phyloP scores from a whole-genome alignment of 495 filamentous ascomycete species.

The Xylaria palmicola region DNA sequence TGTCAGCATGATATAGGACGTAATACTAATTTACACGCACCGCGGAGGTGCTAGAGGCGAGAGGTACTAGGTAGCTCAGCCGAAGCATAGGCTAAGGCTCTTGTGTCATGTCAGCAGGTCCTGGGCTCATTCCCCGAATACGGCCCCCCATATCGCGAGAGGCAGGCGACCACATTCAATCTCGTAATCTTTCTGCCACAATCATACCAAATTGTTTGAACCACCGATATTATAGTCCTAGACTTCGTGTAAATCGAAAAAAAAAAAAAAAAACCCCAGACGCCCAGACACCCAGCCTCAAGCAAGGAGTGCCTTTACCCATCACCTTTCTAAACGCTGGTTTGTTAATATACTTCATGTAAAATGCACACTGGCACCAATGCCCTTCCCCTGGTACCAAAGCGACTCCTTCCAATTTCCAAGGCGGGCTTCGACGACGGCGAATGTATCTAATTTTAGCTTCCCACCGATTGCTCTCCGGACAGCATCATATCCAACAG shows the following conservation, averaged over 20 bases:
- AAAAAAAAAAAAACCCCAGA: background rate
- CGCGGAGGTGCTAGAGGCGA: background rate
- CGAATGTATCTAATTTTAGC: constrained; percentile 76
- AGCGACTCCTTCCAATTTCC: constrained; percentile 69
- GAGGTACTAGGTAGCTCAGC: background rate
- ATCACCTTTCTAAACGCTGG: constrained; percentile 2
- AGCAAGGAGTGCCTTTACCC: background rate
- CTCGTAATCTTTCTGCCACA: background rate
- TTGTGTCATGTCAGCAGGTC: background rate
- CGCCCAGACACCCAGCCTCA: background rate
- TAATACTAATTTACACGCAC: background rate
- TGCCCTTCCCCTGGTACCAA: constrained; percentile 68
- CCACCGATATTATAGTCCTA: background rate
- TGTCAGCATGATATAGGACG: background rate
- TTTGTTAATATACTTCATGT: constrained; percentile 1
- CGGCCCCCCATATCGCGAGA: background rate
- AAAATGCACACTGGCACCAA: constrained; percentile 66
- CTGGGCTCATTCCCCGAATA: background rate
- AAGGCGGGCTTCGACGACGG: constrained; percentile 66
- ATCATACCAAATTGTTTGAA: background rate
- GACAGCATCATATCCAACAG: constrained; percentile 79
- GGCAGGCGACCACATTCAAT: background rate
- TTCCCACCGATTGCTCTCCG: constrained; percentile 79
- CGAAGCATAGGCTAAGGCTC: background rate
- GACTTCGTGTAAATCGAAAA: background rate